Percentiles rank a stretch among this genome's conserved stretches.
phyloP scores from a whole-genome alignment of 345 rosid genomes.

The Sapria himalayana region DNA sequence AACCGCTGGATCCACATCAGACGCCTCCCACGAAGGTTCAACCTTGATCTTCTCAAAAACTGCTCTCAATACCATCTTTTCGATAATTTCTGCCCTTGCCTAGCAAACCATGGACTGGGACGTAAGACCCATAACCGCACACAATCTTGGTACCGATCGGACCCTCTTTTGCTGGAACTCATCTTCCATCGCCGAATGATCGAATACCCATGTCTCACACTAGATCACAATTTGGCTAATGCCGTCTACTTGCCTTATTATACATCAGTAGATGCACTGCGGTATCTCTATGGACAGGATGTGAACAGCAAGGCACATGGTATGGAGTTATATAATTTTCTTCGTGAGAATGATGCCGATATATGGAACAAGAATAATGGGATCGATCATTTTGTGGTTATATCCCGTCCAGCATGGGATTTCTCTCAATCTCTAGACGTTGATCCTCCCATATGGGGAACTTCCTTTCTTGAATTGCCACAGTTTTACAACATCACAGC shows the following conservation, averaged over 20 bases:
- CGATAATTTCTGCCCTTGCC: constrained; percentile 45
- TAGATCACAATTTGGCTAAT: constrained; percentile 45
- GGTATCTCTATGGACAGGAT: constrained; percentile 62
- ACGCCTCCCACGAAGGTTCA: constrained; percentile 52
- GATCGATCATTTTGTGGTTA: constrained; percentile 64
- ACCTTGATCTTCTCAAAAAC: constrained; percentile 63
- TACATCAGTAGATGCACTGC: constrained; percentile 51
- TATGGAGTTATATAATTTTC: constrained; percentile 31
- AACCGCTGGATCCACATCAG: constrained; percentile 84
- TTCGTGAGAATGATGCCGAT: constrained; percentile 19
- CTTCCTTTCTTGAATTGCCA: constrained; percentile 61
- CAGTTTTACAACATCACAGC: constrained; percentile 63
- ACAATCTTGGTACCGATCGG: constrained; percentile 77
- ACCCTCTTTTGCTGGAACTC: constrained; percentile 56
- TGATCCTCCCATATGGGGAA: constrained; percentile 87
- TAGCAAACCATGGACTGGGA: constrained; percentile 79
- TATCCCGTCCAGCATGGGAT: constrained; percentile 95
- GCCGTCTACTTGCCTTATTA: constrained; percentile 74
- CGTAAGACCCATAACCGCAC: constrained; percentile 60
- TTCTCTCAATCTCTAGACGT: constrained; percentile 48
- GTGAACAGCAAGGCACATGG: constrained; percentile 59
- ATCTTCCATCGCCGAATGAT: constrained; percentile 67
- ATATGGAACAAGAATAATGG: constrained; percentile 45
- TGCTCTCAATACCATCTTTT: constrained; percentile 48
- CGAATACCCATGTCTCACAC: constrained; percentile 66